Conservation (phyloP, 495 filamentous ascomycete genomes). For the Lichenothelia convexa region DNA sequence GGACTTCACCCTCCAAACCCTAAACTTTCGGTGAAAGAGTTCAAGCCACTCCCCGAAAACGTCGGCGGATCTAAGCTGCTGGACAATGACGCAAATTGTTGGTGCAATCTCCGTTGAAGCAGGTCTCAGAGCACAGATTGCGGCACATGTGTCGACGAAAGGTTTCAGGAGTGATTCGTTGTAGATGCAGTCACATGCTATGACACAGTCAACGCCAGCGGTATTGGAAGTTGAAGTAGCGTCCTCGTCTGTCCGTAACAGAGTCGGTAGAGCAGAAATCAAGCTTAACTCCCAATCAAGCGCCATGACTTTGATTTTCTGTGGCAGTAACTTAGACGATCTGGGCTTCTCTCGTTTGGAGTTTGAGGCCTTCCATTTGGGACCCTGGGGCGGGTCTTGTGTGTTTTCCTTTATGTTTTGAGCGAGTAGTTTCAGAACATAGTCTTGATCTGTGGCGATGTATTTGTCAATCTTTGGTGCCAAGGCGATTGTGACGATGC, state of each 20-base stretch:
- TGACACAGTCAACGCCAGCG: conserved; percentile 29
- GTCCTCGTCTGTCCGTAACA: conserved; percentile 4
- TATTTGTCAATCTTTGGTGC: conserved; percentile 43
- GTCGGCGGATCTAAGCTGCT: conserved; percentile 66
- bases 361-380: neutral
- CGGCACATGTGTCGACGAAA: conserved; percentile 69
- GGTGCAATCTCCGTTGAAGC: conserved; percentile 14
- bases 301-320: conserved; percentile 27
- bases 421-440: conserved; percentile 54
- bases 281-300: conserved; percentile 56
- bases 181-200: conserved; percentile 26
- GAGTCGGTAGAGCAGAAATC: conserved; percentile 6
- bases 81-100: conserved; percentile 56
- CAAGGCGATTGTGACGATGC: conserved; percentile 48
- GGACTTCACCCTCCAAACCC: conserved; percentile 61
- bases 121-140: conserved; percentile 44
- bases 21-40: conserved; percentile 45
- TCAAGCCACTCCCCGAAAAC: conserved; percentile 73
- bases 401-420: conserved; percentile 57
- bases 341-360: neutral
- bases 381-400: neutral
- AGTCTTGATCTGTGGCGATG: conserved; percentile 75
- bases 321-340: neutral
- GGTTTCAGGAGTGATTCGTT: conserved; percentile 46
- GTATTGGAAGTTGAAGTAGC: too few relatives aligned